Percentiles rank a stretch among this genome's conserved stretches.
Conservation (phyloP, 441 rosid species). For the Gossypium schwendimanii region DNA sequence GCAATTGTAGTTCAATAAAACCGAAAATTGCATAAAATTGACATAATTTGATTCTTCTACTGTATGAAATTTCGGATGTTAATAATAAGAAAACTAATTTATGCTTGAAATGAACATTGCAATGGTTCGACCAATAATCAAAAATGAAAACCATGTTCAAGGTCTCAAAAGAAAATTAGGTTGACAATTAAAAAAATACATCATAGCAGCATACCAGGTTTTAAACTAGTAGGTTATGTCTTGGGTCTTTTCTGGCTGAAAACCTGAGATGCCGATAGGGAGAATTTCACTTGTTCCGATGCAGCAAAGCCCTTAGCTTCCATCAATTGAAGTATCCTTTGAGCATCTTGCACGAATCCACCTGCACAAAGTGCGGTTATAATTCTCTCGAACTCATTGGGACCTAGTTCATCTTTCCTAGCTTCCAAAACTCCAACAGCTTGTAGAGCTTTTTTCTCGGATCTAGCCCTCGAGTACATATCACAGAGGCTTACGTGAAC, state of each 20-base stretch:
- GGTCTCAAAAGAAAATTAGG: not conserved
- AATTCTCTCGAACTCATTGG: constrained; percentile 51
- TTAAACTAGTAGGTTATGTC: not conserved
- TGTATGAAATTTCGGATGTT: too few species aligned
- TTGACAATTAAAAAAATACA: not conserved
- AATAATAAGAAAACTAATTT: too few species aligned
- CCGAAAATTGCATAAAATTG: not conserved
- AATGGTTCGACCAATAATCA: not conserved
- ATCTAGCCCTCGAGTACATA: constrained; percentile 52
- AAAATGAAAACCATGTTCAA: not conserved
- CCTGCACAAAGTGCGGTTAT: constrained; percentile 48
- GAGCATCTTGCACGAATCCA: constrained; percentile 62
- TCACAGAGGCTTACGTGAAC: constrained; percentile 68
- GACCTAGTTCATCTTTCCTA: constrained; percentile 46
- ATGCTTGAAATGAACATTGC: not conserved
- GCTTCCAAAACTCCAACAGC: constrained; percentile 63
- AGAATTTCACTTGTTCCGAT: constrained; percentile 29
- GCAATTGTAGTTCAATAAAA: not conserved
- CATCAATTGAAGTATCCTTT: constrained; percentile 42
- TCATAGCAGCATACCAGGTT: not conserved
- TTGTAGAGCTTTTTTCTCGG: constrained; percentile 81
- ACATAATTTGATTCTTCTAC: too few species aligned
- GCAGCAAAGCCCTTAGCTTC: constrained; percentile 43
- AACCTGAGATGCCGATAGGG: constrained; percentile 21
- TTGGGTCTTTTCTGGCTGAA: constrained; percentile 18